Evolutionary conservation across 768 basidiomycete genomes (phyloP).

Genomic region (Trametes coccinea): DNA sequence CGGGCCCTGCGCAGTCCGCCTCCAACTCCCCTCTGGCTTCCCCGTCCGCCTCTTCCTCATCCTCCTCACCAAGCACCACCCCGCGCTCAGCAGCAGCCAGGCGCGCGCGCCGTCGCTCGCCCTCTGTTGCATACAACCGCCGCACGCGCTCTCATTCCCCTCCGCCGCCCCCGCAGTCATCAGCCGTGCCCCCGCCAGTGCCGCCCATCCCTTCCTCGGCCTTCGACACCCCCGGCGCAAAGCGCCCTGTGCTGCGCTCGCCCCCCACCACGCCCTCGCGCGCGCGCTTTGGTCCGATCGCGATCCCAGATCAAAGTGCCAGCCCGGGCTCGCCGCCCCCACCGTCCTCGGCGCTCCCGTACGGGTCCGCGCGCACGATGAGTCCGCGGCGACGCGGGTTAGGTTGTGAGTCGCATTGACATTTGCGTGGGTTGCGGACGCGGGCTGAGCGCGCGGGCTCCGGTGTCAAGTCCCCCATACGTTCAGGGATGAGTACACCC

Average conservation of each 20-base stretch:
- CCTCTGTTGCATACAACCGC: constrained; percentile 36
- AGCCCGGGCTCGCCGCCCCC: background rate
- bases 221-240: constrained; percentile 36
- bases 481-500: constrained; percentile 3
- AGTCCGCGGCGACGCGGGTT: constrained; percentile 18
- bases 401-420: constrained; percentile 21
- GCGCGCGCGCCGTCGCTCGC: constrained; percentile 24
- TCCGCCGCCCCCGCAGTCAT: constrained; percentile 46
- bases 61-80: constrained; percentile 16
- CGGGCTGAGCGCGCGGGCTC: constrained; percentile 8
- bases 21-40: constrained; percentile 29
- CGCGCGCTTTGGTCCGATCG: constrained; percentile 12
- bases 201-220: constrained; percentile 54
- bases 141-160: constrained; percentile 48
- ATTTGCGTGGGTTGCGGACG: constrained; percentile 5
- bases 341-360: constrained; percentile 11
- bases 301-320: constrained; percentile 25
- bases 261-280: constrained; percentile 18
- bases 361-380: constrained; percentile 3
- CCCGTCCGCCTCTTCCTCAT: constrained; percentile 29
- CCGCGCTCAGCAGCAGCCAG: constrained; percentile 6
- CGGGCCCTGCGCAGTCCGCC: constrained; percentile 17
- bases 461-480: background rate
- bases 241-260: constrained; percentile 31
- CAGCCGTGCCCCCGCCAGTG: constrained; percentile 53